A percentile compares a stretch with the other conserved stretches of the same genome.
phyloP scores from a whole-genome alignment of 2,329 filamentous ascomycete genomes.

The Sporothrix protearum region DNA sequence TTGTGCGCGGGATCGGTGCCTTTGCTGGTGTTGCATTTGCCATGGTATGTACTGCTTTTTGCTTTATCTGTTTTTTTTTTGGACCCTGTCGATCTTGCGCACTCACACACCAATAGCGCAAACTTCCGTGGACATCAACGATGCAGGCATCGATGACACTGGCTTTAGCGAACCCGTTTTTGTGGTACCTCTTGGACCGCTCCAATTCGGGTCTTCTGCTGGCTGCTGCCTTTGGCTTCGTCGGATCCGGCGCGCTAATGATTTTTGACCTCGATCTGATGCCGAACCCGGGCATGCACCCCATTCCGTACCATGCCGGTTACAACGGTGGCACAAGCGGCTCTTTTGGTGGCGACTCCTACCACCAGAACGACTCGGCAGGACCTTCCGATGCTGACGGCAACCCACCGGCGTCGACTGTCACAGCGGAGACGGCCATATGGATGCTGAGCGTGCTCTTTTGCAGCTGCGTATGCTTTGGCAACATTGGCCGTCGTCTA shows the following conservation, averaged over 20 bases:
- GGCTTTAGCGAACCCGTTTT: slow-evolving; percentile 82
- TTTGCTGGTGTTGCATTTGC: slow-evolving; percentile 61
- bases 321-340: background rate
- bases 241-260: slow-evolving; percentile 70
- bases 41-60: slow-evolving; percentile 63
- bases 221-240: slow-evolving; percentile 67
- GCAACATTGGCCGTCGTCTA: slow-evolving; percentile 83
- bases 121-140: slow-evolving; percentile 88
- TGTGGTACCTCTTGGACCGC: slow-evolving; percentile 96
- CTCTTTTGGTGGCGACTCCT: slow-evolving; percentile 18
- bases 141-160: slow-evolving; percentile 90
- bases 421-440: slow-evolving; percentile 68
- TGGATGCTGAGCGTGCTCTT: slow-evolving; percentile 95
- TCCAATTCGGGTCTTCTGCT: slow-evolving; percentile 80
- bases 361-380: slow-evolving; percentile 30
- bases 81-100: background rate
- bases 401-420: slow-evolving; percentile 37
- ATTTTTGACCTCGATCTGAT: slow-evolving; percentile 74
- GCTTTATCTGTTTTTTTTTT: slow-evolving; percentile 3
- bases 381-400: background rate
- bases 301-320: slow-evolving; percentile 18
- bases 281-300: slow-evolving; percentile 56
- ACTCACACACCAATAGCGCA: slow-evolving; percentile 55
- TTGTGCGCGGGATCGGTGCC: slow-evolving; percentile 56
- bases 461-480: slow-evolving; percentile 92